These are phyloP conservation scores for Peronospora farinosa DNA, from an alignment of 352 stramenopile genomes.

Conservation along the genomic window DNA sequence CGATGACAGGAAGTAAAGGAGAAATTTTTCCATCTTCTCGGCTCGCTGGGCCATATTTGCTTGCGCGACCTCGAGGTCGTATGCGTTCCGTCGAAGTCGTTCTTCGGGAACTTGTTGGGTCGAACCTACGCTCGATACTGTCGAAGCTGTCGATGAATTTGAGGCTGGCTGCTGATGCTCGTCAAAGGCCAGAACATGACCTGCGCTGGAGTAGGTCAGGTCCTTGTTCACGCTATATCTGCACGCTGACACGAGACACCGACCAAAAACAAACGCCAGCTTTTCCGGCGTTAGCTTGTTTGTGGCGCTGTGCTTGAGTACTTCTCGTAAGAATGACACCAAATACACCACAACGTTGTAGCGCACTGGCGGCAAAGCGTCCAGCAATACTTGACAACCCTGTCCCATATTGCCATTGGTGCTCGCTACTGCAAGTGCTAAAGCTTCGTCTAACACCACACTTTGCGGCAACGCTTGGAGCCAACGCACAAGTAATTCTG, in stretches of 20 bases:
- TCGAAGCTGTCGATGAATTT: slow-evolving; percentile 33
- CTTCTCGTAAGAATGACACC: slow-evolving; percentile 93
- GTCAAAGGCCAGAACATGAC: slow-evolving; percentile 18
- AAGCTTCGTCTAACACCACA: slow-evolving; percentile 80
- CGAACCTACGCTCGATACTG: slow-evolving; percentile 24
- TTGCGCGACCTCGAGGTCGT: slow-evolving; percentile 51
- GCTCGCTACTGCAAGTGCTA: slow-evolving; percentile 56
- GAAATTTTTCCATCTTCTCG: slow-evolving; percentile 66
- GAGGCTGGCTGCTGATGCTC: slow-evolving; percentile 24
- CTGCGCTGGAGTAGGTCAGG: slow-evolving; percentile 5
- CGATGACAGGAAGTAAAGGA: slow-evolving; percentile 56
- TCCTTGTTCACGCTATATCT: slow-evolving; percentile 20
- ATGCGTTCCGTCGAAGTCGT: slow-evolving; percentile 44
- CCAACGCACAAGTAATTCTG: slow-evolving; percentile 87
- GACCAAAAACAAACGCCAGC: slow-evolving; percentile 68
- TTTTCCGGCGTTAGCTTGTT: slow-evolving; percentile 75
- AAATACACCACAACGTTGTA: slow-evolving; percentile 98
- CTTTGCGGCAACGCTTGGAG: slow-evolving; percentile 87
- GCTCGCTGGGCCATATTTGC: slow-evolving; percentile 46
- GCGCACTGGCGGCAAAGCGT: slow-evolving; percentile 86
- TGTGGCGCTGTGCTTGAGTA: slow-evolving; percentile 61
- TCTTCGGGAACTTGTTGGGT: slow-evolving; percentile 52
- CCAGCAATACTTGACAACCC: slow-evolving; percentile 57
- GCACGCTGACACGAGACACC: slow-evolving; percentile 57
- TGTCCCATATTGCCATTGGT: slow-evolving; percentile 74